Evolutionary conservation across 306 rosid species (phyloP), one percentile per base, ranked within the genome.

Genomic region (Clitoria ternatea): DNA sequence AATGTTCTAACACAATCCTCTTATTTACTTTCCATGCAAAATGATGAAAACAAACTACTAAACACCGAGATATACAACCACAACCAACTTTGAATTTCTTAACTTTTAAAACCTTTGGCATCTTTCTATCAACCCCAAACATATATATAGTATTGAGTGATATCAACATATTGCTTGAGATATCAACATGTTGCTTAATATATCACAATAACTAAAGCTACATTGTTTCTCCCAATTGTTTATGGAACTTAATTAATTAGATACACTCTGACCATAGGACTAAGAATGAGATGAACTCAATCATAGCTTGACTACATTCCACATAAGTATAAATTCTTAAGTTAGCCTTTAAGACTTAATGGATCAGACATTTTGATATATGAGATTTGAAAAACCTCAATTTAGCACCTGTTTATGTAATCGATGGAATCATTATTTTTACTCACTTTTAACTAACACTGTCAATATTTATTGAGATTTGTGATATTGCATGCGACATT

Each of bases 1-100:
- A 2, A 10, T 24, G 61, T 11, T 53, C 36, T 53, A 26, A 24
- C 17, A 53, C 19, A 23, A 24, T 6, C 59, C 6, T 14, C 5
- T 43, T 43, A n/a, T 20, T 44, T 32, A 42, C 32, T 45, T 57
- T 22, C 57, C 20, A 19, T 59, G 47, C 52, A 49, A 66, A 61
- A 79, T 73, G 61, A 73, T 40, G 66, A 3, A 61, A 69, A 78
- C 55, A 22, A 40, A 30, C 76, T 13, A n/a, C n/a, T 60, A 15
- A 4, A 24, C 39, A 15, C 61, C 66, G 52, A 66, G 57, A 61
- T 66, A 27, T 30, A 63, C 27, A 59, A 11, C 42, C 22, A 7
- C 73, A 22, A 65, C 75, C 54, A 57, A 42, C 65, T 18, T 18
- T 45, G 5, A 23, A 56, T n/a, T 59, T 13, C 73, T 39, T 37